Evolutionary conservation across 1,284 basidiomycete genomes (phyloP).

Genomic region (Ustilago lituana): DNA sequence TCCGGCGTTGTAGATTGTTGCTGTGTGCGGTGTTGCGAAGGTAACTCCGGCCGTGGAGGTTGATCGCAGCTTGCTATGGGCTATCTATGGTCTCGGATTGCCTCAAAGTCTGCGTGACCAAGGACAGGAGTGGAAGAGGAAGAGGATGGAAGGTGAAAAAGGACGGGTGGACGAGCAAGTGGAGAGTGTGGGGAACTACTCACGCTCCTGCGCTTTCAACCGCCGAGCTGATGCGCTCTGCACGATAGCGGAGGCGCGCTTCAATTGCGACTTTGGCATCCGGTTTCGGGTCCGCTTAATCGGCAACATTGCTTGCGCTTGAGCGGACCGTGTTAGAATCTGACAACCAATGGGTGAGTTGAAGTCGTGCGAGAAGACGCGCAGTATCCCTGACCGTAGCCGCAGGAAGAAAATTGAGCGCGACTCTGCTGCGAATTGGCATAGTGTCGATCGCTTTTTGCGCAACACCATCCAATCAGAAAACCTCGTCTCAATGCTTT

Average conservation of each 20-base stretch:
- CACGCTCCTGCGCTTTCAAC: slow-evolving; percentile 37
- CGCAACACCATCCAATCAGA: slow-evolving; percentile 40
- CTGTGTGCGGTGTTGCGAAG: not conserved
- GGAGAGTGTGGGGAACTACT: slow-evolving; percentile 35
- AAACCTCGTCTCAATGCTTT: too few relatives aligned
- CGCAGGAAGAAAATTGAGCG: slow-evolving; percentile 5
- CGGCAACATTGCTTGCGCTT: slow-evolving; percentile 6
- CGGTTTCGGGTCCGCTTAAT: slow-evolving; percentile 31
- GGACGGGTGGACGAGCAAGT: not conserved
- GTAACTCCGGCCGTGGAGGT: too few relatives aligned
- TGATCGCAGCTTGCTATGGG: too few relatives aligned
- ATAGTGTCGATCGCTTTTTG: slow-evolving; percentile 30
- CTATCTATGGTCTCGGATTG: too few relatives aligned
- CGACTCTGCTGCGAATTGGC: too few relatives aligned
- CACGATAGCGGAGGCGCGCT: not conserved
- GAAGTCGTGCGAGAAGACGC: slow-evolving; percentile 20
- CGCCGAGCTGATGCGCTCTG: not conserved
- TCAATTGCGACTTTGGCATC: slow-evolving; percentile 2
- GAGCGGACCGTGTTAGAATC: slow-evolving; percentile 1
- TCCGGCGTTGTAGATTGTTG: too few relatives aligned
- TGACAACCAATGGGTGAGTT: too few relatives aligned
- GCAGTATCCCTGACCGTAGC: not conserved
- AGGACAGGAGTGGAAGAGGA: too few relatives aligned
- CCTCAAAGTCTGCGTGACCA: too few relatives aligned
- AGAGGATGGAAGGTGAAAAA: not conserved